Evolutionary conservation across 495 filamentous ascomycete species (phyloP).

Genomic region (Penicillium coffeae): DNA sequence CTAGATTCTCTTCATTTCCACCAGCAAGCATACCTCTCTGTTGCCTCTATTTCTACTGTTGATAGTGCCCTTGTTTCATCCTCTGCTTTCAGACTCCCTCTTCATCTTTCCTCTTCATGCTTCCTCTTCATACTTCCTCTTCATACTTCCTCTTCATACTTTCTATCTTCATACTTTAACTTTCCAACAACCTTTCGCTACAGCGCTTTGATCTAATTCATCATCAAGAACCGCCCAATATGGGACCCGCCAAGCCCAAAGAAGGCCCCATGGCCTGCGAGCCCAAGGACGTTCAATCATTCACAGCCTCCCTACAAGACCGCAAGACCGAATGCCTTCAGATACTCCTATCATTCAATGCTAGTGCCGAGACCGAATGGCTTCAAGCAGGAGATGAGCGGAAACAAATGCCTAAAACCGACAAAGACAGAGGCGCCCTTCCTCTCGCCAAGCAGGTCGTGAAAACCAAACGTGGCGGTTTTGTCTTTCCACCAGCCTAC

Average conservation of each 20-base stretch:
- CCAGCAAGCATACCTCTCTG: too few relatives aligned
- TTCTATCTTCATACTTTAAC: not conserved
- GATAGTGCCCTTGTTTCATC: too few relatives aligned
- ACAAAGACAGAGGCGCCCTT: not conserved
- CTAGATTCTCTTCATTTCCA: too few relatives aligned
- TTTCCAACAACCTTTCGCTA: not conserved
- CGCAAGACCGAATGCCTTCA: not conserved
- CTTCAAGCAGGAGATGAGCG: too few relatives aligned
- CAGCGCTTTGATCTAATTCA: not conserved
- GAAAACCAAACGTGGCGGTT: not conserved
- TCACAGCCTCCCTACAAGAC: not conserved
- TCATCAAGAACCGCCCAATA: not conserved
- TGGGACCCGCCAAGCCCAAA: not conserved
- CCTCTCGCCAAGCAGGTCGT: not conserved
- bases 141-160: too few relatives aligned
- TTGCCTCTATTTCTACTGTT: too few relatives aligned
- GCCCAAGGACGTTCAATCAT: not conserved
- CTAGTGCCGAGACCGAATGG: too few relatives aligned
- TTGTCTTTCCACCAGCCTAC: conserved; percentile 8
- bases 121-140: too few relatives aligned
- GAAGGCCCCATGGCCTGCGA: not conserved
- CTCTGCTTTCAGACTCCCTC: too few relatives aligned
- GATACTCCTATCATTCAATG: not conserved
- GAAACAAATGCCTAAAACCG: too few relatives aligned
- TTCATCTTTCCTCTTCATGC: too few relatives aligned